Evolutionary conservation across 2,329 filamentous ascomycete species (phyloP).

Genomic region (Hypomyces perniciosus): DNA sequence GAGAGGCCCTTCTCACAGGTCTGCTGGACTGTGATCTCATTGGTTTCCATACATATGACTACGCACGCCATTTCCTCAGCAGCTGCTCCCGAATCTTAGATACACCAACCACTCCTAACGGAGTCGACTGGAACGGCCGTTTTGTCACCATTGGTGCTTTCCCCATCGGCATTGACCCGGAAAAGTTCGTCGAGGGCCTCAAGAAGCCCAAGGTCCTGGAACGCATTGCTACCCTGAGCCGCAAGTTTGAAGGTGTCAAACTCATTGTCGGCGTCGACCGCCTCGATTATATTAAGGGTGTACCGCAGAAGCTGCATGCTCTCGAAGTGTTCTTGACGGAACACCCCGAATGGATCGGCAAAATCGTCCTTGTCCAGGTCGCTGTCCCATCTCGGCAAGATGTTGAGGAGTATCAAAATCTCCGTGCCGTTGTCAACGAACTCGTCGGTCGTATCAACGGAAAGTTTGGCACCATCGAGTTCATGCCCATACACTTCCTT

Average conservation of each 20-base stretch:
- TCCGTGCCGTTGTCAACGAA: slow-evolving; percentile 93
- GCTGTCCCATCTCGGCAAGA: slow-evolving; percentile 92
- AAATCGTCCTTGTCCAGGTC: slow-evolving; percentile 92
- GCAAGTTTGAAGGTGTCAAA: slow-evolving; percentile 93
- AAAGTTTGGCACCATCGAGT: slow-evolving; percentile 93
- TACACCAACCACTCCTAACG: slow-evolving; percentile 79
- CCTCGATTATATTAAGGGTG: slow-evolving; percentile 97
- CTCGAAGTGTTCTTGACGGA: slow-evolving; percentile 95
- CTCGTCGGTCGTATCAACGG: slow-evolving; percentile 95
- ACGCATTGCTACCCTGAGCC: slow-evolving; percentile 75
- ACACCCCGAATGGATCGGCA: slow-evolving; percentile 96
- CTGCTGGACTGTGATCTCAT: slow-evolving; percentile 91
- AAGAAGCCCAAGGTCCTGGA: slow-evolving; percentile 81
- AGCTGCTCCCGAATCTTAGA: slow-evolving; percentile 89
- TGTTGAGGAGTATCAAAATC: slow-evolving; percentile 96
- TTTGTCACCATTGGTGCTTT: slow-evolving; percentile 91
- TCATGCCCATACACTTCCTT: slow-evolving; percentile 98
- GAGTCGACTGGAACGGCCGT: slow-evolving; percentile 83
- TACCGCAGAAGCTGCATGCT: slow-evolving; percentile 94
- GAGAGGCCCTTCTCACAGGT: slow-evolving; percentile 80
- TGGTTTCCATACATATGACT: slow-evolving; percentile 98
- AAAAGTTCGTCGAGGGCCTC: slow-evolving; percentile 88
- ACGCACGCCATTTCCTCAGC: slow-evolving; percentile 94
- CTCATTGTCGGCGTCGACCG: slow-evolving; percentile 95
- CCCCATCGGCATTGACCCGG: slow-evolving; percentile 95